Conservation (phyloP, 495 filamentous ascomycete species). For the Xylaria acuta region DNA sequence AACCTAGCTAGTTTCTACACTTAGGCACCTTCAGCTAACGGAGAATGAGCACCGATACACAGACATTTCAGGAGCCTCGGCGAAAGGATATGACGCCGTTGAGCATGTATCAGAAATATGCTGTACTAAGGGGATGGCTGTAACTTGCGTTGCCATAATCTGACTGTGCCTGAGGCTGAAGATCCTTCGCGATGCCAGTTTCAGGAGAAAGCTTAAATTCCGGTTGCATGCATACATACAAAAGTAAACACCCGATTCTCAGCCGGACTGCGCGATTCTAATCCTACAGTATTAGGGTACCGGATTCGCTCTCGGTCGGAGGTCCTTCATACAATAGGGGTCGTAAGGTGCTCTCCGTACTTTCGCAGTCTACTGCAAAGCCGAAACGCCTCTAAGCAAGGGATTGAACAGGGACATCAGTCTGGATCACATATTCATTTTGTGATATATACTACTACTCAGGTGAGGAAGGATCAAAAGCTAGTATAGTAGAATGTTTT, state of each 20-base stretch:
- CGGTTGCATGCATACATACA: background rate
- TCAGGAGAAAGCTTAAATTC: slow-evolving; percentile 15
- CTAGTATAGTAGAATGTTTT: slow-evolving; percentile 11
- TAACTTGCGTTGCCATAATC: background rate
- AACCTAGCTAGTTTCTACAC: background rate
- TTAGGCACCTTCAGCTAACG: background rate
- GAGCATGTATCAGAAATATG: background rate
- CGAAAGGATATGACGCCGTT: background rate
- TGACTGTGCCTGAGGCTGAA: background rate
- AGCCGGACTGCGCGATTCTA: background rate
- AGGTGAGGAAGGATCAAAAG: slow-evolving; percentile 1
- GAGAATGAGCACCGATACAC: background rate
- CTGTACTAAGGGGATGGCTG: background rate
- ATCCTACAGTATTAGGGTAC: background rate
- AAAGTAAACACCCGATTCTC: background rate
- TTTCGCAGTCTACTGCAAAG: slow-evolving; percentile 2
- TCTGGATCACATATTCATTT: background rate
- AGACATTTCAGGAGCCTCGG: background rate
- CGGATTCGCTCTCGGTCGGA: background rate
- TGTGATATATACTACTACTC: background rate
- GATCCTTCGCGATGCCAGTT: background rate
- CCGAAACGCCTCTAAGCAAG: slow-evolving; percentile 7
- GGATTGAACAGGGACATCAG: background rate
- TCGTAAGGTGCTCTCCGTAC: slow-evolving; percentile 1
- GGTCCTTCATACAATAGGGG: background rate